phyloP scores from a whole-genome alignment of 31 red algal species.

The Porphyra umbilicalis region DNA sequence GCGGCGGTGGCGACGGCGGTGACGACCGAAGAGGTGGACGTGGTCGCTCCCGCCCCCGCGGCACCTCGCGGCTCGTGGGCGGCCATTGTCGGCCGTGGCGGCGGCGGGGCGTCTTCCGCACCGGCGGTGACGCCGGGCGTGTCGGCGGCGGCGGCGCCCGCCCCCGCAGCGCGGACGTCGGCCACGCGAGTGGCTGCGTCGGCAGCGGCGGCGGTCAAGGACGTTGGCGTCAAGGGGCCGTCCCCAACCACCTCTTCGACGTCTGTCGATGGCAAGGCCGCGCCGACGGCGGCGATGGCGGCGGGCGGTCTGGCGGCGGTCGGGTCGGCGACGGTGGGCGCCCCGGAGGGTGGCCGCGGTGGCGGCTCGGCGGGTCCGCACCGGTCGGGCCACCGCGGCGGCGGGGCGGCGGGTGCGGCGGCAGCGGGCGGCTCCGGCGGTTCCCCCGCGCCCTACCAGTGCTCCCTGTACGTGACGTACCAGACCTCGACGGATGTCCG shows the following conservation, averaged over 20 bases:
- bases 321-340: neutral
- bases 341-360: too few relatives aligned
- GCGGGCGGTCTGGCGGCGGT: neutral
- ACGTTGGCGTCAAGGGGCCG: neutral
- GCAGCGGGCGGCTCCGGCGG: neutral
- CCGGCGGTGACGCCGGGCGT: too few relatives aligned
- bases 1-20: neutral
- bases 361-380: too few relatives aligned
- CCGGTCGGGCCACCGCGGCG: too few relatives aligned
- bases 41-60: neutral
- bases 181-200: neutral
- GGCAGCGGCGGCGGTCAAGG: neutral
- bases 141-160: neutral
- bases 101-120: neutral
- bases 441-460: neutral
- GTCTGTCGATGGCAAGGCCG: neutral
- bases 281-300: neutral
- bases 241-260: neutral
- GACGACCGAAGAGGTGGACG: neutral
- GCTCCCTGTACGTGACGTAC: neutral
- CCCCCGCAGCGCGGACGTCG: neutral
- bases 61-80: neutral
- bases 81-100: neutral
- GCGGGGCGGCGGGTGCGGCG: neutral
- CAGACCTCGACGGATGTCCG: neutral